A percentile compares a stretch with the other conserved stretches of the same genome.
These are phyloP conservation scores for Thelonectria blattea DNA, from an alignment of 2,329 filamentous ascomycete species.

Conservation along the genomic window DNA sequence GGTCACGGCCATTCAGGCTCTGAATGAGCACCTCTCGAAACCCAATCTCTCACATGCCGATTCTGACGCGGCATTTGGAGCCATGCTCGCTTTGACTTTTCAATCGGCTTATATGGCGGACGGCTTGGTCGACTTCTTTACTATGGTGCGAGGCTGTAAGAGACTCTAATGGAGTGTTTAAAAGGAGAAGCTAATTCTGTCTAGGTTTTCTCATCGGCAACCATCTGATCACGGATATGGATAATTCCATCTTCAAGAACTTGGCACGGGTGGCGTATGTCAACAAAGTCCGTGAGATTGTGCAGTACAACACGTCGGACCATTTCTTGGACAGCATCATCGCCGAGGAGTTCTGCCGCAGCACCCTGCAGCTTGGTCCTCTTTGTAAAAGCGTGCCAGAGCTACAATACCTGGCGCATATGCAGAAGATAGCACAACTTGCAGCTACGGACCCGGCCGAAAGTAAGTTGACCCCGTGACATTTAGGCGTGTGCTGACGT, in stretches of 20 bases:
- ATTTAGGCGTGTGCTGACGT: conserved; percentile 11
- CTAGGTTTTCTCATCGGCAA: conserved; percentile 39
- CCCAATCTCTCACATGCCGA: conserved; percentile 39
- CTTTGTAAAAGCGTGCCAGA: conserved; percentile 43
- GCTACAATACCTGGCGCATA: conserved; percentile 39
- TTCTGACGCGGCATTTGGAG: conserved; percentile 46
- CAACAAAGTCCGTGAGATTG: conserved; percentile 35
- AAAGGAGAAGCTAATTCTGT: background rate
- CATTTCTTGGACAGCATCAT: conserved; percentile 27
- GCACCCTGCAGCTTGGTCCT: conserved; percentile 37
- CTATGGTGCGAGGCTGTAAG: conserved; percentile 48
- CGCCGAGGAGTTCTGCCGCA: conserved; percentile 38
- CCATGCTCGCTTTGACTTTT: conserved; percentile 46
- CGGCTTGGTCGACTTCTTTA: conserved; percentile 47
- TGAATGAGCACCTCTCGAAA: conserved; percentile 44
- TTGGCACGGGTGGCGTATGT: conserved; percentile 39
- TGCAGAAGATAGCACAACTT: conserved; percentile 39
- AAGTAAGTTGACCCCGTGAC: conserved; percentile 32
- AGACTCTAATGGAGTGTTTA: background rate
- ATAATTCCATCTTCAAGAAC: conserved; percentile 34
- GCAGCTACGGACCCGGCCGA: conserved; percentile 36
- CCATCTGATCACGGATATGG: conserved; percentile 25
- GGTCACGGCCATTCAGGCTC: conserved; percentile 44
- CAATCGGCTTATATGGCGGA: conserved; percentile 49
- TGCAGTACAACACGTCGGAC: conserved; percentile 17